Evolutionary conservation across 805 yeast genomes (phyloP).

Genomic region (Candida yuanshanica): DNA sequence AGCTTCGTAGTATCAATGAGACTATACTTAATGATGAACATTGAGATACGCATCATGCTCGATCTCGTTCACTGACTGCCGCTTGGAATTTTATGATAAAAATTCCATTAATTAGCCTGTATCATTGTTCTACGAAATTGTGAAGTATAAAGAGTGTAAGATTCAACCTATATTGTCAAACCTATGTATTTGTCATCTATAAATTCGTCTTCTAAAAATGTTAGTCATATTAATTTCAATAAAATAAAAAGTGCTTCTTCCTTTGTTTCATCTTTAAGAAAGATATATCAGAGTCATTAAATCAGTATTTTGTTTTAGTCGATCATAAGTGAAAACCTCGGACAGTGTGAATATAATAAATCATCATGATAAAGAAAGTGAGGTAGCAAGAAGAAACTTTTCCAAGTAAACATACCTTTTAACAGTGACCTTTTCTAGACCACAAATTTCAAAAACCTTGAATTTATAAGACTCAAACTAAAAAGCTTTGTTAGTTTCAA

Average conservation of each 20-base stretch:
- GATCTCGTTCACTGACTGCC: too few relatives aligned
- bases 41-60: too few relatives aligned
- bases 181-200: too few relatives aligned
- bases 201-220: too few relatives aligned
- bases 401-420: neutral
- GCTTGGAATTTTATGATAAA: too few relatives aligned
- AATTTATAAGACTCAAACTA: too few relatives aligned
- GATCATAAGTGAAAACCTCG: slow-evolving; percentile 33
- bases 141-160: too few relatives aligned
- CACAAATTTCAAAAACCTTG: neutral
- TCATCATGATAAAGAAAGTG: slow-evolving; percentile 27
- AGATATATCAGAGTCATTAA: slow-evolving; percentile 42
- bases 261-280: slow-evolving; percentile 26
- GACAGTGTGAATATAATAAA: slow-evolving; percentile 52
- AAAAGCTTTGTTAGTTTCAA: neutral
- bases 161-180: too few relatives aligned
- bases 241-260: slow-evolving; percentile 1
- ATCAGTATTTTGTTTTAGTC: slow-evolving; percentile 40
- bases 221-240: neutral
- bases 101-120: too few relatives aligned
- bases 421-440: neutral
- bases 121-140: too few relatives aligned
- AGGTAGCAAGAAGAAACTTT: neutral
- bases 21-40: too few relatives aligned
- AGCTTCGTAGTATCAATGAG: too few relatives aligned